Evolutionary conservation across 1,284 basidiomycete species (phyloP), one percentile per base, ranked within the genome.

Genomic region (Wallemia mellicola): DNA sequence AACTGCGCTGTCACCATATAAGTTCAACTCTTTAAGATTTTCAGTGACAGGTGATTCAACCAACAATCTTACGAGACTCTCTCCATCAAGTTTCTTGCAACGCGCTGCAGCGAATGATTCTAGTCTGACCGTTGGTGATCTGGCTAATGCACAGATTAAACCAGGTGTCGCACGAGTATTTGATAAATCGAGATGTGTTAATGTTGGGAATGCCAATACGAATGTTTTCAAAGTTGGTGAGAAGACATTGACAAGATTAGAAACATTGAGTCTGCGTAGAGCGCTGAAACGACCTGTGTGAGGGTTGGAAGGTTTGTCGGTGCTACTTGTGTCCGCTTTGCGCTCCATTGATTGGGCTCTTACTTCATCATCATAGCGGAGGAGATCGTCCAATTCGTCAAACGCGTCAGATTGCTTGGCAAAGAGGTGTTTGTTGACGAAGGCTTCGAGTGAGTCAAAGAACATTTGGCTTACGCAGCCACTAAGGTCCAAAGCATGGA

Each of bases 381-480:
- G 60, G 65, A 63, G n/a, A 62, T 63, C 15, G 64, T 63, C 22
- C 64, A 64, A 2, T 62, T 64, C 26, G 61, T 63, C 26, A 63
- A 60, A 56, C 64, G 24, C 62, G 61, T 60, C 26, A 63, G 59
- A 60, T 63, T 61, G 38, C 3, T 5, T 7, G 14, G n/a, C 38
- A 22, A 48, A 48, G 9, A 89, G 71, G 71, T 85, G 79, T 57
- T 75, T 76, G 60, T 77, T 75, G 62, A 88, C 86, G 67, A 95
- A 91, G 61, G 85, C 81, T 32, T 77, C 75, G 64, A 94, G 76
- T 0, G 84, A 86, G 63, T 80, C 78, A 61, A 84, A 81, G 66
- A 95, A 95, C 3, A 83, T 81, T 22, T 78, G 77, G 66, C 86
- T 89, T 67, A 95, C 83, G 68, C 92, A 96, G 64, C 89, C 91